Conservation (phyloP, 495 filamentous ascomycete genomes). For the Immersiella caudata region DNA sequence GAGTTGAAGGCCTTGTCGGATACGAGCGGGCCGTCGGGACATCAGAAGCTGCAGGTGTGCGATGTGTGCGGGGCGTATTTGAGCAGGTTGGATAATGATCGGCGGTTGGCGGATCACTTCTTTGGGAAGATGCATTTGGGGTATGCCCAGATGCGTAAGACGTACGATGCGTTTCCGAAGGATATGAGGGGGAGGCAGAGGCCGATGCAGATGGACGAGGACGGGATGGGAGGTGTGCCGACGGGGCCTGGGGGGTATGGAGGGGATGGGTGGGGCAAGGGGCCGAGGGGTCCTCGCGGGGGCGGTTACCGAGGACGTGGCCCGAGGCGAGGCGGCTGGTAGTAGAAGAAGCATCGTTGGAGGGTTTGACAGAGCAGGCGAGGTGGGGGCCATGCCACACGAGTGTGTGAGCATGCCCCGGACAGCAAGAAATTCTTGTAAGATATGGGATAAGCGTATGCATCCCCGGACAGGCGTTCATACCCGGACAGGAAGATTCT, state of each 20-base stretch:
- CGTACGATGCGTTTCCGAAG: conserved; percentile 79
- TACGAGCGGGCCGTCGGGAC: conserved; percentile 86
- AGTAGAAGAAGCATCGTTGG: not conserved
- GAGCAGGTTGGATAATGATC: conserved; percentile 87
- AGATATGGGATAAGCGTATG: not conserved
- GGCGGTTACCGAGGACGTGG: conserved; percentile 43
- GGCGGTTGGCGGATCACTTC: conserved; percentile 93
- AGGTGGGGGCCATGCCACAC: too few relatives aligned
- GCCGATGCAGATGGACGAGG: conserved; percentile 61
- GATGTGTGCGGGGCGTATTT: conserved; percentile 95
- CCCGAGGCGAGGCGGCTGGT: conserved; percentile 24
- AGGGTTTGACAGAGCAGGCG: not conserved
- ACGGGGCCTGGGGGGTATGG: conserved; percentile 58
- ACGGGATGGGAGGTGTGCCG: conserved; percentile 43
- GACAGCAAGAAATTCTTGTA: not conserved
- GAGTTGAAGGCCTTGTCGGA: conserved; percentile 92
- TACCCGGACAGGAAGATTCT: not conserved
- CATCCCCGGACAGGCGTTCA: not conserved
- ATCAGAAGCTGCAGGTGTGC: conserved; percentile 98
- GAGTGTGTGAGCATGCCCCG: not conserved
- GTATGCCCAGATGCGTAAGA: conserved; percentile 96
- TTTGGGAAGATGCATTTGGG: conserved; percentile 99
- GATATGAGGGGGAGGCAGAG: conserved; percentile 66
- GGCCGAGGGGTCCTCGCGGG: conserved; percentile 45
- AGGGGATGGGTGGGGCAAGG: conserved; percentile 54